A percentile compares a stretch with the other conserved stretches of the same genome.
Conservation (phyloP, 352 stramenopile species). For the Phytopythium vexans region DNA sequence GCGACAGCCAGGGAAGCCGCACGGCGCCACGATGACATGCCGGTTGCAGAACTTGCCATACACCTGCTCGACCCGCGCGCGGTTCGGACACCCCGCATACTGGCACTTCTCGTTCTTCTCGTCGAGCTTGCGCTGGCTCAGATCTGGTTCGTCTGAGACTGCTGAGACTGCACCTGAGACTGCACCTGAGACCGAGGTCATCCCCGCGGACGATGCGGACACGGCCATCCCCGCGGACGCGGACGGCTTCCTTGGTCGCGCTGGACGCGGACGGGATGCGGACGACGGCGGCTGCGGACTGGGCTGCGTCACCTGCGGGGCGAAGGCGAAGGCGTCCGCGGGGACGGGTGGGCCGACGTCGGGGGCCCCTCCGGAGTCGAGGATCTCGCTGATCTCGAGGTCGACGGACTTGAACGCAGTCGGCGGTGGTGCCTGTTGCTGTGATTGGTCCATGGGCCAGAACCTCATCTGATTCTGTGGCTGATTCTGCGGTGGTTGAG, state of each 20-base stretch:
- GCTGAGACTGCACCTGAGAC: slow-evolving; percentile 36
- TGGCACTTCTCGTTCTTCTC: slow-evolving; percentile 69
- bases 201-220: background rate
- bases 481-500: slow-evolving; percentile 8
- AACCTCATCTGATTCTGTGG: slow-evolving; percentile 18
- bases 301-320: background rate
- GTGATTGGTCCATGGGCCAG: slow-evolving; percentile 22
- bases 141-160: slow-evolving; percentile 39
- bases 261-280: slow-evolving; percentile 1
- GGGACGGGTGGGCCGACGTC: slow-evolving; percentile 1
- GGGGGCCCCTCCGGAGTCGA: slow-evolving; percentile 11
- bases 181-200: slow-evolving; percentile 12
- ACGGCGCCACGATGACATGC: slow-evolving; percentile 82
- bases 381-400: slow-evolving; percentile 38
- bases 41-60: slow-evolving; percentile 87
- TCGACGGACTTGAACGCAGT: slow-evolving; percentile 15
- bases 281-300: background rate
- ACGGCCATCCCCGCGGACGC: slow-evolving; percentile 1
- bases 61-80: slow-evolving; percentile 64
- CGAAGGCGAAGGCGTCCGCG: slow-evolving; percentile 12
- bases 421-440: background rate
- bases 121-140: slow-evolving; percentile 58
- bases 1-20: slow-evolving; percentile 81
- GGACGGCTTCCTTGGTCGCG: background rate
- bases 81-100: slow-evolving; percentile 76